Evolutionary conservation across 176 grass and related monocot species (phyloP).

Genomic region (Aegilops speltoides): DNA sequence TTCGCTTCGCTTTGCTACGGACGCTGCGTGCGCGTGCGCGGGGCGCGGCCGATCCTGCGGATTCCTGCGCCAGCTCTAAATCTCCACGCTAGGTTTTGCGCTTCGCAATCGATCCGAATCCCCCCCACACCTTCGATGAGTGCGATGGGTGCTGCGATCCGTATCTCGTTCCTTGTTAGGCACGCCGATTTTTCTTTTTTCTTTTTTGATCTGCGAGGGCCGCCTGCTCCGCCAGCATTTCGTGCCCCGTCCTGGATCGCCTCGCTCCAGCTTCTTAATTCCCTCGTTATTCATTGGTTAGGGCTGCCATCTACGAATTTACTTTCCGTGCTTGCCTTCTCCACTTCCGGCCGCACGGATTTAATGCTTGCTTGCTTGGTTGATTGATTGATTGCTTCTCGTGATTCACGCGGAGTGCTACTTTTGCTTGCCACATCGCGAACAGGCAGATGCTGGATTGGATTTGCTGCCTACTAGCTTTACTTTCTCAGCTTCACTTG

Average conservation of each 20-base stretch:
- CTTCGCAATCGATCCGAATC: neutral
- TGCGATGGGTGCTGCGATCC: neutral
- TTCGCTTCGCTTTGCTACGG: neutral
- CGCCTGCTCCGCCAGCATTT: neutral
- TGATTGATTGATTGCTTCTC: neutral
- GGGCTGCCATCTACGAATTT: neutral
- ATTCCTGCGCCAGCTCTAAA: neutral
- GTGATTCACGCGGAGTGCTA: neutral
- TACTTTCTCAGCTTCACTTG: neutral
- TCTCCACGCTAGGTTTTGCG: conserved; percentile 3
- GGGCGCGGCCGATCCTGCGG: neutral
- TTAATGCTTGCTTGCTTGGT: neutral
- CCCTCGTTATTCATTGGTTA: neutral
- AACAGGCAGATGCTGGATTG: neutral
- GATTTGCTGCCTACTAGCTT: neutral
- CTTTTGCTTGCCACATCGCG: neutral
- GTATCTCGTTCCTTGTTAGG: neutral
- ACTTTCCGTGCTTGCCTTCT: conserved; percentile 14
- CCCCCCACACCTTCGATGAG: neutral
- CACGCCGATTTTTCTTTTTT: neutral
- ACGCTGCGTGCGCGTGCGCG: neutral
- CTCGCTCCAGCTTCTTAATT: neutral
- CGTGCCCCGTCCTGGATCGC: neutral
- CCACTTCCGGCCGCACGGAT: neutral
- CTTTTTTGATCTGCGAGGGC: neutral